Evolutionary conservation across 225 moss, liverwort and hornwort species (phyloP).

Genomic region (Marchantia polymorpha): DNA sequence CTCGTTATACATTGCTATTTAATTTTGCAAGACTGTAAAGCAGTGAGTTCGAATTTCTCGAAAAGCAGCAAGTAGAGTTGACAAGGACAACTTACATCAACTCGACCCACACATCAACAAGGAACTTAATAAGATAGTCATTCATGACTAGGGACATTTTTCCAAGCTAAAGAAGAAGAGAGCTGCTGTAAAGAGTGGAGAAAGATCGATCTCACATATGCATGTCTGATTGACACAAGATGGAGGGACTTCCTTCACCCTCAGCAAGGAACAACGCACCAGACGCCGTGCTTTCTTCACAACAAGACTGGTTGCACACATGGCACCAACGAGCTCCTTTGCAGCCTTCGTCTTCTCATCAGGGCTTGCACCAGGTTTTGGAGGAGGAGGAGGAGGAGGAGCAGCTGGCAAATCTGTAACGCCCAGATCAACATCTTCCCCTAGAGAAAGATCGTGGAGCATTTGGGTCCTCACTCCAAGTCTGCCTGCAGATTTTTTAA

Average conservation of each 20-base stretch:
- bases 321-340: constrained; percentile 42
- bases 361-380: constrained; percentile 25
- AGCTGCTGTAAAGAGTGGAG: neutral
- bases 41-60: too few species aligned
- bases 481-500: constrained; percentile 41
- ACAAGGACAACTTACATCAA: too few species aligned
- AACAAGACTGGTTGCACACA: constrained; percentile 72
- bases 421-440: constrained; percentile 58
- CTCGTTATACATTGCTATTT: too few species aligned
- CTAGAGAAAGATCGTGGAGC: constrained; percentile 59
- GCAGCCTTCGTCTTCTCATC: constrained; percentile 12
- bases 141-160: too few species aligned
- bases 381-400: constrained; percentile 20
- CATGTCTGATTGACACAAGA: neutral
- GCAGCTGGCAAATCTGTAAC: constrained; percentile 37
- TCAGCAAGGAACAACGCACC: constrained; percentile 37
- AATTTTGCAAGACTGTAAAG: too few species aligned
- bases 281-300: constrained; percentile 62
- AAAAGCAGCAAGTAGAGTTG: too few species aligned
- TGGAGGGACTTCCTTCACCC: neutral
- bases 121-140: too few species aligned
- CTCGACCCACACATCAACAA: too few species aligned
- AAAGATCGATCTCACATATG: constrained; percentile 6
- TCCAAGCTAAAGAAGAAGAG: neutral
- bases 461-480: constrained; percentile 46